phyloP scores from a whole-genome alignment of 1,284 basidiomycete genomes.

The Trametes hirsuta region DNA sequence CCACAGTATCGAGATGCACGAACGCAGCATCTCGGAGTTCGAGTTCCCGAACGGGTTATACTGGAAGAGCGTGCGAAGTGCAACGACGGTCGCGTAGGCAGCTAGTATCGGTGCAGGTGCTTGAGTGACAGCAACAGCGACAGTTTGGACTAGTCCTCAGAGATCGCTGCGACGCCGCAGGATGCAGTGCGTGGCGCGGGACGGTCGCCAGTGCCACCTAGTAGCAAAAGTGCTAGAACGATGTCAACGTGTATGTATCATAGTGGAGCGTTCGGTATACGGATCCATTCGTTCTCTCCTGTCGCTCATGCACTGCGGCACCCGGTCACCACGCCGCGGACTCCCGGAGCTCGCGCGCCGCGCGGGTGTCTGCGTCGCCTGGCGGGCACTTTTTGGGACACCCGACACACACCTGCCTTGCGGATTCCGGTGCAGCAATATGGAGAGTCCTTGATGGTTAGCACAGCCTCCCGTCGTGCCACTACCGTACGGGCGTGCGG shows the following conservation, averaged over 20 bases:
- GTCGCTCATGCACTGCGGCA: neutral
- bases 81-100: conserved; percentile 1
- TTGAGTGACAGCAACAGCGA: no score
- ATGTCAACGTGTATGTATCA: neutral
- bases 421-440: no score
- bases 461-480: neutral
- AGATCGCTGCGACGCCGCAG: neutral
- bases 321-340: neutral
- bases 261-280: neutral
- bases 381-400: no score
- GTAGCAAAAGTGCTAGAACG: neutral
- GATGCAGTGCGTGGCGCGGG: neutral
- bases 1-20: conserved; percentile 75
- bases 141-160: neutral
- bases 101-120: no score
- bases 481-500: neutral
- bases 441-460: neutral
- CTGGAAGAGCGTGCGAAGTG: conserved; percentile 46
- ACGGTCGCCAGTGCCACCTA: neutral
- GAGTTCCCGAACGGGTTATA: conserved; percentile 79
- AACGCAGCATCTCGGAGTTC: conserved; percentile 71
- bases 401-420: no score
- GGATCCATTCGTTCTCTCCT: neutral
- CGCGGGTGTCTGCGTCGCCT: no score
- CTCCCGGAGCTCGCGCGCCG: no score